Percentiles rank a stretch among this genome's conserved stretches.
Conservation (phyloP, 2,329 filamentous ascomycete species). For the Penicillium thymicola region DNA sequence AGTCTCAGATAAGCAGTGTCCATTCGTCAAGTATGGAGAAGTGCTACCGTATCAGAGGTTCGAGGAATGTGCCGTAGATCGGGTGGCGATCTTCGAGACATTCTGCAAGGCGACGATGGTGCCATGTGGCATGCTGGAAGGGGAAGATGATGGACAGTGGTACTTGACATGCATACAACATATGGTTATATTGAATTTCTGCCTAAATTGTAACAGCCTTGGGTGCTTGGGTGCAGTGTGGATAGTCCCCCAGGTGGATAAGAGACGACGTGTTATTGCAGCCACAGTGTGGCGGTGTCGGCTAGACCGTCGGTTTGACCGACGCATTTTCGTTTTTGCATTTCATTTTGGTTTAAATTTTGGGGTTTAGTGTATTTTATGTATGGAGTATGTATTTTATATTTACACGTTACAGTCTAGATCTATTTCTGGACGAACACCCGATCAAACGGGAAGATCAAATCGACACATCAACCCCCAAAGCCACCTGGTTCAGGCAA, state of each 20-base stretch:
- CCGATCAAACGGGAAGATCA: background rate
- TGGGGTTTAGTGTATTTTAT: background rate
- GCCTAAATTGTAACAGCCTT: background rate
- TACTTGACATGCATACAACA: slow-evolving; percentile 2
- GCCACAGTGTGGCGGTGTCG: slow-evolving; percentile 7
- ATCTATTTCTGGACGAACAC: slow-evolving; percentile 5
- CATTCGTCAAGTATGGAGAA: slow-evolving; percentile 20
- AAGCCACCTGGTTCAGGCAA: background rate
- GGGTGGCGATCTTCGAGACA: slow-evolving; percentile 17
- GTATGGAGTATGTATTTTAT: too few species aligned
- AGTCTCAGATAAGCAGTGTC: background rate
- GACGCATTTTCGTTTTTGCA: background rate
- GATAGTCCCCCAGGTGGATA: background rate
- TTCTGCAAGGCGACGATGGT: slow-evolving; percentile 25
- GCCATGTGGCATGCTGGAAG: slow-evolving; percentile 22
- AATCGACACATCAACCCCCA: background rate
- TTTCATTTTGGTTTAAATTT: too few species aligned
- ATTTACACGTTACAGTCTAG: background rate
- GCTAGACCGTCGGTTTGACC: background rate
- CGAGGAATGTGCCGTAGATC: slow-evolving; percentile 21
- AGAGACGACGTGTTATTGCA: background rate
- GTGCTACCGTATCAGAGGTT: slow-evolving; percentile 22
- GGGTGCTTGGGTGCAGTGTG: too few species aligned
- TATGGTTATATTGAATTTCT: background rate
- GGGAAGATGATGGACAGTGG: slow-evolving; percentile 12